Percentiles rank a stretch among this genome's conserved stretches.
Conservation (phyloP, 768 basidiomycete genomes). For the Psilocybe azurescens region DNA sequence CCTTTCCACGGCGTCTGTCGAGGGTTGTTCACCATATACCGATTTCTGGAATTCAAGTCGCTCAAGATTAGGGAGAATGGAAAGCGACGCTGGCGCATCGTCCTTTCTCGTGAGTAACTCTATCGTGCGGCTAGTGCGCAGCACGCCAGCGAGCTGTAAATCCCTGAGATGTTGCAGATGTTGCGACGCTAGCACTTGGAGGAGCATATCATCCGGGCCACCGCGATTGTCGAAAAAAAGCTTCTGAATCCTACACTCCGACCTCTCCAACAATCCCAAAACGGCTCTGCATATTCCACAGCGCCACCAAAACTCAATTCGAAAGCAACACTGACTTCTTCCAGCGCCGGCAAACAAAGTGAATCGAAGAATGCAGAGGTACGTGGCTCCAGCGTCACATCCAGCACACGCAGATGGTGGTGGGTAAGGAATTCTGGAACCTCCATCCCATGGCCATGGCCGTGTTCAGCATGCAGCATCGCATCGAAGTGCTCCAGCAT, state of each 20-base stretch:
- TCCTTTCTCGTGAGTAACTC: background rate
- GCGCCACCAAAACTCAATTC: background rate
- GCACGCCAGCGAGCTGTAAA: background rate
- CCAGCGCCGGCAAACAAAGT: background rate
- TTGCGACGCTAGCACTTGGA: background rate
- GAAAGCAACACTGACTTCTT: background rate
- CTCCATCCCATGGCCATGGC: background rate
- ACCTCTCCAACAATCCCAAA: conserved; percentile 2
- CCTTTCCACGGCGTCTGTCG: background rate
- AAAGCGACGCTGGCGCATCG: background rate
- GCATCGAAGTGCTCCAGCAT: conserved; percentile 4
- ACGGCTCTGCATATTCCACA: background rate
- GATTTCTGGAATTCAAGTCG: conserved; percentile 2
- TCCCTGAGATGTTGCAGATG: background rate
- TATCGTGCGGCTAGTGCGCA: background rate
- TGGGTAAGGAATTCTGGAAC: background rate
- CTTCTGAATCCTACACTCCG: background rate
- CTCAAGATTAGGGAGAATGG: conserved; percentile 7
- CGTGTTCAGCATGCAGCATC: background rate
- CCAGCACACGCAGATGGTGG: background rate
- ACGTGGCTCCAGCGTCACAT: background rate
- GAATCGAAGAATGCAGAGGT: background rate
- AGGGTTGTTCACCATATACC: background rate
- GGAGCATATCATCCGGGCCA: background rate
- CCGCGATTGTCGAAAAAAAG: background rate